Evolutionary conservation across 768 basidiomycete species (phyloP).

Genomic region (Tricholoma furcatifolium): DNA sequence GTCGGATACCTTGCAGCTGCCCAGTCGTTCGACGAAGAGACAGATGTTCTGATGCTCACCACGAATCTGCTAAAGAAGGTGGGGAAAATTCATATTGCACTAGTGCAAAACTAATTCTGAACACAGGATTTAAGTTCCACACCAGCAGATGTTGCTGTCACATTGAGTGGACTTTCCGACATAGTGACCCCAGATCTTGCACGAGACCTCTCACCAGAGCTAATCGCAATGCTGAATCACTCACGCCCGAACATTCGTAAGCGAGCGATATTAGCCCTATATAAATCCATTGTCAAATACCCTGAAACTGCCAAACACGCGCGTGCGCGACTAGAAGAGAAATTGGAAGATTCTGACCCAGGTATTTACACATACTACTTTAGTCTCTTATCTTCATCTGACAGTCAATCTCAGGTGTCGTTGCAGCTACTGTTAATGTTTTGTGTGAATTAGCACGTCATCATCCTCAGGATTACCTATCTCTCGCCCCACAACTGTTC

Average conservation of each 20-base stretch:
- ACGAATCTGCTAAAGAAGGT: conserved; percentile 96
- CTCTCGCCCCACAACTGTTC: conserved; percentile 90
- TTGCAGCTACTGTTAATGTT: conserved; percentile 93
- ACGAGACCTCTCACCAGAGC: conserved; percentile 84
- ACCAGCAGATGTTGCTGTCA: conserved; percentile 72
- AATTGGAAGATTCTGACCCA: conserved; percentile 75
- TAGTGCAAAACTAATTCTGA: conserved; percentile 18
- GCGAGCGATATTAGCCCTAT: conserved; percentile 82
- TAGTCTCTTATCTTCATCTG: neutral
- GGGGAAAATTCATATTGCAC: conserved; percentile 21
- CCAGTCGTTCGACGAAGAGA: conserved; percentile 90
- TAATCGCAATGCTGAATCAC: conserved; percentile 86
- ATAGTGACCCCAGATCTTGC: conserved; percentile 86
- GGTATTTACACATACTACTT: conserved; percentile 34
- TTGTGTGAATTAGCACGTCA: conserved; percentile 87
- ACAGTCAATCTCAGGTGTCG: conserved; percentile 58
- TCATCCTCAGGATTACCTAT: conserved; percentile 78
- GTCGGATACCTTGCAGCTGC: conserved; percentile 94
- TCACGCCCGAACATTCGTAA: conserved; percentile 88
- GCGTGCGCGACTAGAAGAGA: conserved; percentile 72
- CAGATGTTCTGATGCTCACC: conserved; percentile 96
- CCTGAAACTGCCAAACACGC: conserved; percentile 73
- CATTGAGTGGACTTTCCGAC: conserved; percentile 80
- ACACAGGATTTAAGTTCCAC: conserved; percentile 76
- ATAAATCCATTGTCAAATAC: conserved; percentile 77